Evolutionary conservation across 2,329 filamentous ascomycete species (phyloP).

Genomic region (Juglanconis juglandina): DNA sequence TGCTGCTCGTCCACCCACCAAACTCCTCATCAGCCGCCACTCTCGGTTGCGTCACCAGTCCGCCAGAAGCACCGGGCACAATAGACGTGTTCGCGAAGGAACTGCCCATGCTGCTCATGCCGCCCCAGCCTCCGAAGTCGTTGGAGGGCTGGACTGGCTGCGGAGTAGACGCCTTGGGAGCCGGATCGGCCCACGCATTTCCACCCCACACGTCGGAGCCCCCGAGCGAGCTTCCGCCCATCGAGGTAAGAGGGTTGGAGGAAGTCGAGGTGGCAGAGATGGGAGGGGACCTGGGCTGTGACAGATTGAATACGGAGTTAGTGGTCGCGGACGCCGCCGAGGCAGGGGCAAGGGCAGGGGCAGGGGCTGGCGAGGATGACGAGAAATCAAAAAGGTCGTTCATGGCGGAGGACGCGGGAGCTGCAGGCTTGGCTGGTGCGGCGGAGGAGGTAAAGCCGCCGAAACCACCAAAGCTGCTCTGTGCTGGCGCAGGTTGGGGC

Average conservation of each 20-base stretch:
- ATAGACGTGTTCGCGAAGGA: constrained; percentile 59
- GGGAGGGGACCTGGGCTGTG: constrained; percentile 46
- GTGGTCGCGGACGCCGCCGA: constrained; percentile 36
- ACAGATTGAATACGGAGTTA: constrained; percentile 80
- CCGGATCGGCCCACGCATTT: constrained; percentile 75
- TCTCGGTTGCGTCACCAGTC: constrained; percentile 62
- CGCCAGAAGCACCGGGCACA: constrained; percentile 60
- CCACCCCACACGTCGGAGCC: constrained; percentile 77
- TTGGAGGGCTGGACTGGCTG: constrained; percentile 41
- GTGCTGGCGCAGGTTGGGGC: constrained; percentile 30
- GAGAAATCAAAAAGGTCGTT: constrained; percentile 81
- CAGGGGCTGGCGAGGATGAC: constrained; percentile 41
- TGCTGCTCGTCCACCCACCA: constrained; percentile 84
- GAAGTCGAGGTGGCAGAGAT: constrained; percentile 28
- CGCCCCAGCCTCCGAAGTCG: constrained; percentile 59
- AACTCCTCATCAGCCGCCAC: constrained; percentile 92
- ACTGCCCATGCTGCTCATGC: constrained; percentile 1
- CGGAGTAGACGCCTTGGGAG: constrained; percentile 43
- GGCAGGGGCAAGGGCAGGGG: constrained; percentile 36
- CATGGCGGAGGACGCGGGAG: constrained; percentile 55
- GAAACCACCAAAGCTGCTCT: constrained; percentile 65
- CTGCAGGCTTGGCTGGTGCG: constrained; percentile 32
- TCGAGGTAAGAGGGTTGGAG: constrained; percentile 31
- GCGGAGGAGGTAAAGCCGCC: constrained; percentile 54
- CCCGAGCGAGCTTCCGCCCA: constrained; percentile 34